Conservation (phyloP, 495 filamentous ascomycete genomes). For the Hypomontagnella submonticulosa region DNA sequence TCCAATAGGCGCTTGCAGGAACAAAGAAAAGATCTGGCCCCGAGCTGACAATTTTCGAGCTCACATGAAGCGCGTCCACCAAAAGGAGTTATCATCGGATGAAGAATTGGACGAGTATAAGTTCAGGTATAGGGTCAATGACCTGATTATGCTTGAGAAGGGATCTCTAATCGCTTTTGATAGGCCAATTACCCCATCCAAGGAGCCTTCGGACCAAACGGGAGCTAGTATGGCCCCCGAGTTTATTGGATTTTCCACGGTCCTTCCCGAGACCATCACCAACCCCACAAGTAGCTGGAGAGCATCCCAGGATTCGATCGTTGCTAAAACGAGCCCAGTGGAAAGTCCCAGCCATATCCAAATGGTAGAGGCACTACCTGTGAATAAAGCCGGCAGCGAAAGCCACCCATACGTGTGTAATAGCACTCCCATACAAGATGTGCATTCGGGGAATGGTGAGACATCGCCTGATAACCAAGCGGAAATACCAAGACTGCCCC, state of each 20-base stretch:
- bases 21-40: slow-evolving; percentile 82
- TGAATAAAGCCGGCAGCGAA: slow-evolving; percentile 11
- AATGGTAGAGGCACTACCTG: slow-evolving; percentile 16
- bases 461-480: slow-evolving; percentile 9
- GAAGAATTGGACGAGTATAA: slow-evolving; percentile 62
- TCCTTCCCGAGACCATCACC: neutral
- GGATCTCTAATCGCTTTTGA: slow-evolving; percentile 28
- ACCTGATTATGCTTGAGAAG: neutral
- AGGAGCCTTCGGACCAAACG: slow-evolving; percentile 11
- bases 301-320: slow-evolving; percentile 14
- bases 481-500: slow-evolving; percentile 8
- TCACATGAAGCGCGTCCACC: slow-evolving; percentile 84
- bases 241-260: slow-evolving; percentile 13
- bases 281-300: slow-evolving; percentile 13
- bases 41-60: slow-evolving; percentile 91
- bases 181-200: slow-evolving; percentile 18
- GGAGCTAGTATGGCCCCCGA: slow-evolving; percentile 17
- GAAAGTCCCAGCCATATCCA: slow-evolving; percentile 25
- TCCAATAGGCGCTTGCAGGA: slow-evolving; percentile 69
- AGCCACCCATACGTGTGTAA: neutral
- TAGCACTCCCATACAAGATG: neutral
- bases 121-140: slow-evolving; percentile 61
- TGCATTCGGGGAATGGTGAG: neutral
- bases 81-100: slow-evolving; percentile 42
- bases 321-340: slow-evolving; percentile 21